These are phyloP conservation scores for Podaxis mareebaensis DNA, from an alignment of 768 basidiomycete genomes.

Conservation along the genomic window DNA sequence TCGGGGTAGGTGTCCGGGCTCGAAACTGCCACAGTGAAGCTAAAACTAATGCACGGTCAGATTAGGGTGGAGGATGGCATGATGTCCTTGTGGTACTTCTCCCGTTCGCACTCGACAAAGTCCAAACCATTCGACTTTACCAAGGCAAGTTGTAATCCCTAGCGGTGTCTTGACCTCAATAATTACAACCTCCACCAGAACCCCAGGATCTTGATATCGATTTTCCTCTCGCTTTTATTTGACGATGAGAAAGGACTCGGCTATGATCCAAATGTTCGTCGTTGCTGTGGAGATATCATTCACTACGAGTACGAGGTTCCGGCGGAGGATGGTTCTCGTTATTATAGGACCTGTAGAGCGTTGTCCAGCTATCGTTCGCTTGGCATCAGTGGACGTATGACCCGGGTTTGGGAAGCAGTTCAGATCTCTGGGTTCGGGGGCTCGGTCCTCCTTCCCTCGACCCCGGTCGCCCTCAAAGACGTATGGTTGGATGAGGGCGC, in stretches of 20 bases:
- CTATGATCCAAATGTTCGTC: constrained; percentile 15
- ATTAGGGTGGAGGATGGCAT: constrained; percentile 19
- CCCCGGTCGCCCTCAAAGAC: constrained; percentile 18
- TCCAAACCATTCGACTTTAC: constrained; percentile 18
- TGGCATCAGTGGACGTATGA: neutral
- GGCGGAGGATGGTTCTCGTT: neutral
- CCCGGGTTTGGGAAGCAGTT: neutral
- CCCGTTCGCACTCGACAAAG: constrained; percentile 21
- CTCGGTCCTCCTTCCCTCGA: neutral
- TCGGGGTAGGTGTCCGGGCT: constrained; percentile 19
- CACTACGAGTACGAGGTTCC: neutral
- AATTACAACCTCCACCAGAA: constrained; percentile 13
- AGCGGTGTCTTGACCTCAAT: no score
- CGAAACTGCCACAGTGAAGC: neutral
- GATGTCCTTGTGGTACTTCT: constrained; percentile 22
- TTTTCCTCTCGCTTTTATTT: constrained; percentile 22
- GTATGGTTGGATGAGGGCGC: constrained; percentile 21
- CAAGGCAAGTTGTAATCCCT: neutral
- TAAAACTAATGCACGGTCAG: constrained; percentile 3
- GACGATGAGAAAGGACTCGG: constrained; percentile 21
- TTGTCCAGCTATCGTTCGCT: neutral
- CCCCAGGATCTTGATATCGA: constrained; percentile 17
- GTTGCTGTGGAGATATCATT: neutral
- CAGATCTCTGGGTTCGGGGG: neutral
- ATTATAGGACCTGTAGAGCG: neutral